Conservation (phyloP, 768 basidiomycete genomes). For the Paxillus ammoniavirescens region DNA sequence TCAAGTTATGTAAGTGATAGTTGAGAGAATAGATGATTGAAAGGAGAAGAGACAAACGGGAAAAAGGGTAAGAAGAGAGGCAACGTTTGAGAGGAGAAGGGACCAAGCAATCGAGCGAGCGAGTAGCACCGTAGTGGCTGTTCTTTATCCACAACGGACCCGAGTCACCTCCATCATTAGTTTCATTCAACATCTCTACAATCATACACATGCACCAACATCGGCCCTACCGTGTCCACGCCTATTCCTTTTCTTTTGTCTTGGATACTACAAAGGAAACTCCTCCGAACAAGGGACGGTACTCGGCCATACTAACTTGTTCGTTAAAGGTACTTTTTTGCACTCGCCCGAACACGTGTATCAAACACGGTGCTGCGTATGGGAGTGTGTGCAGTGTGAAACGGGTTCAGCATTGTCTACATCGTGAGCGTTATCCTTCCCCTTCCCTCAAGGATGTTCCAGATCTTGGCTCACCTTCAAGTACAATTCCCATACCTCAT, state of each 20-base stretch:
- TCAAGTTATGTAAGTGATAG: constrained; percentile 6
- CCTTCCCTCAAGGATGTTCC: background rate
- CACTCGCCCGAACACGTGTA: constrained; percentile 76
- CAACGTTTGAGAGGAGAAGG: constrained; percentile 28
- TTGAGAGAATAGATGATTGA: constrained; percentile 9
- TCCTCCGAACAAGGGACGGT: constrained; percentile 14
- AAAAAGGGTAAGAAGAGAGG: constrained; percentile 32
- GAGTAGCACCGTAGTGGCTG: too few species aligned
- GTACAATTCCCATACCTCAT: constrained; percentile 96
- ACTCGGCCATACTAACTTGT: constrained; percentile 8
- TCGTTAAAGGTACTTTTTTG: constrained; percentile 71
- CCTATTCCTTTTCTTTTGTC: background rate
- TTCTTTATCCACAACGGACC: background rate
- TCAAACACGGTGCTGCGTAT: constrained; percentile 86
- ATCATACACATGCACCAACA: background rate
- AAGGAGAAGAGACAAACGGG: constrained; percentile 16
- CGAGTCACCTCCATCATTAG: background rate
- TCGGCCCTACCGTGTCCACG: background rate
- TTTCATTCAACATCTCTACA: too few species aligned
- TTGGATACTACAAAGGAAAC: constrained; percentile 16
- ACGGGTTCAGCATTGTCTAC: constrained; percentile 91
- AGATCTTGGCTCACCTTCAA: constrained; percentile 67
- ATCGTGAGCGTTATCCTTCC: background rate
- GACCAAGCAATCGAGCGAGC: constrained; percentile 12
- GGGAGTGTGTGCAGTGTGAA: constrained; percentile 84